Conservation (phyloP, 768 basidiomycete genomes). For the Suillus weaverae region DNA sequence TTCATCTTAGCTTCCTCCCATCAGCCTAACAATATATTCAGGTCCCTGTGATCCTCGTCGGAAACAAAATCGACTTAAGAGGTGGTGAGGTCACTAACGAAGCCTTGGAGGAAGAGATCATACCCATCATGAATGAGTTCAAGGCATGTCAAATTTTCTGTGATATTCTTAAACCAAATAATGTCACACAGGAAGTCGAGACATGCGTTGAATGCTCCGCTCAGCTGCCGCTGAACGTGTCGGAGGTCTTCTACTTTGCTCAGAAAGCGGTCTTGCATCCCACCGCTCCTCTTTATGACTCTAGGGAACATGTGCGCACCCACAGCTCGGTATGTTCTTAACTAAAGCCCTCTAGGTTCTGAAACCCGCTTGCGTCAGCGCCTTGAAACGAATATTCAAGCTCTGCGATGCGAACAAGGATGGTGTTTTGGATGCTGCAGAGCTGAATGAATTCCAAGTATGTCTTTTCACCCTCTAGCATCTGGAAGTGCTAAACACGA, state of each 20-base stretch:
- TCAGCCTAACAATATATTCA: slow-evolving; percentile 28
- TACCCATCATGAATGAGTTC: slow-evolving; percentile 98
- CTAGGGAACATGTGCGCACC: slow-evolving; percentile 83
- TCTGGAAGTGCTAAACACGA: slow-evolving; percentile 9
- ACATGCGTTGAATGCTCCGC: slow-evolving; percentile 99
- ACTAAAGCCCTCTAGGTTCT: slow-evolving; percentile 56
- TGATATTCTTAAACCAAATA: slow-evolving; percentile 7
- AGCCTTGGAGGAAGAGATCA: slow-evolving; percentile 90
- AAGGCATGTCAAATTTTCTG: slow-evolving; percentile 57
- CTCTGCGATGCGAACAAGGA: slow-evolving; percentile 95
- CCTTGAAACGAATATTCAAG: slow-evolving; percentile 92
- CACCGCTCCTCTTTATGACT: slow-evolving; percentile 95
- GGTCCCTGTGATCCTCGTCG: slow-evolving; percentile 96
- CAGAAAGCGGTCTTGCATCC: slow-evolving; percentile 98
- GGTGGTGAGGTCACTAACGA: slow-evolving; percentile 94
- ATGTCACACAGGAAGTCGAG: slow-evolving; percentile 79
- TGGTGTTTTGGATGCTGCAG: slow-evolving; percentile 82
- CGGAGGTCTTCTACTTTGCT: slow-evolving; percentile 97
- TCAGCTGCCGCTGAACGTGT: slow-evolving; percentile 84
- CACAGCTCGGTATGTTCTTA: slow-evolving; percentile 12
- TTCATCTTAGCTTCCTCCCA: slow-evolving; percentile 1
- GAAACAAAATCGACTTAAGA: slow-evolving; percentile 96
- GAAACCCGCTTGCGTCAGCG: slow-evolving; percentile 88
- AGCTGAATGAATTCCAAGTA: slow-evolving; percentile 97
- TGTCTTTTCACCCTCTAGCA: background rate